Percentiles rank a stretch among this genome's conserved stretches.
Conservation (phyloP, 2,329 filamentous ascomycete genomes). For the Hypoxylon sp. region DNA sequence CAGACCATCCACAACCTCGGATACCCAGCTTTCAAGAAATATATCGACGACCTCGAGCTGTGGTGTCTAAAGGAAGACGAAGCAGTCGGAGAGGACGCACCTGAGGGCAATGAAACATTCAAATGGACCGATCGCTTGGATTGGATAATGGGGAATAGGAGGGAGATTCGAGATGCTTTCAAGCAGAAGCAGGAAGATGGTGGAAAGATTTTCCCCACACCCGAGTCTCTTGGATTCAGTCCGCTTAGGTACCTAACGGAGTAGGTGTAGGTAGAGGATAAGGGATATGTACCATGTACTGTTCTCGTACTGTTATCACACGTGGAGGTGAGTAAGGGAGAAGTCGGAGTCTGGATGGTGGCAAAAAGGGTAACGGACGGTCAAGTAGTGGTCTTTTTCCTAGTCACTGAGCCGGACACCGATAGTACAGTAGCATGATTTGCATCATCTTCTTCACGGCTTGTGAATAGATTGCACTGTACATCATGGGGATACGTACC, state of each 20-base stretch:
- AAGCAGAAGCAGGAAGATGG: neutral
- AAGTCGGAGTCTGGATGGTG: neutral
- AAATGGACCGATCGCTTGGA: conserved; percentile 5
- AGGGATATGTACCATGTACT: neutral
- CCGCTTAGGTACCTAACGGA: neutral
- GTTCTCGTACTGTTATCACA: neutral
- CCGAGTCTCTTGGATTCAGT: conserved; percentile 6
- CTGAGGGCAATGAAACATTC: neutral
- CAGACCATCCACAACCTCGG: neutral
- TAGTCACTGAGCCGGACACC: neutral
- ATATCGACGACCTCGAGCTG: conserved; percentile 2
- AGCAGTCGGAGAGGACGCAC: neutral
- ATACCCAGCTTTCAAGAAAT: conserved; percentile 1
- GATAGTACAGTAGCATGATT: conserved; percentile 10
- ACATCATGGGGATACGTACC: conserved; percentile 1
- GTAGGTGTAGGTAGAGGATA: too few relatives aligned
- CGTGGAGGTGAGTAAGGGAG: neutral
- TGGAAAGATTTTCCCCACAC: neutral
- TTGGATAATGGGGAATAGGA: conserved; percentile 3
- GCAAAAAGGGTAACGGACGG: neutral
- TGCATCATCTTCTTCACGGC: conserved; percentile 3
- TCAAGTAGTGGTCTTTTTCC: neutral
- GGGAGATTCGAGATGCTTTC: conserved; percentile 4
- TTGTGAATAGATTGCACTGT: conserved; percentile 4
- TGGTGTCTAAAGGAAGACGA: neutral